Conservation (phyloP, 495 filamentous ascomycete genomes). For the Penicillium waksmanii region DNA sequence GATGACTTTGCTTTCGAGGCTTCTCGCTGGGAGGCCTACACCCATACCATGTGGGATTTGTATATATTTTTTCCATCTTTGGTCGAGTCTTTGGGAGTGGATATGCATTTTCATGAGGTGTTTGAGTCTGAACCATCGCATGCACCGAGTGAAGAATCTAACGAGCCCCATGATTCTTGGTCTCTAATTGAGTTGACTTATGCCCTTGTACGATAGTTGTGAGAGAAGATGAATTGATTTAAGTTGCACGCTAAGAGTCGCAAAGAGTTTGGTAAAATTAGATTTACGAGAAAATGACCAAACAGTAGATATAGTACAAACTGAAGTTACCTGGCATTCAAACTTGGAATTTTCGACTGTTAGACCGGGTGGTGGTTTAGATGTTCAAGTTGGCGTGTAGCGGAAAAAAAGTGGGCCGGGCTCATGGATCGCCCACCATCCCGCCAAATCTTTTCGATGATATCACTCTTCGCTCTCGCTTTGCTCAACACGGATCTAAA, state of each 20-base stretch:
- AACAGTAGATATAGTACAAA: background rate
- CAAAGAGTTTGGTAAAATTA: background rate
- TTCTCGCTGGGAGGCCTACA: conserved; percentile 20
- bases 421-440: conserved; percentile 14
- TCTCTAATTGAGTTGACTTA: background rate
- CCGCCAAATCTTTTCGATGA: conserved; percentile 20
- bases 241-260: background rate
- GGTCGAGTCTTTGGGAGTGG: background rate
- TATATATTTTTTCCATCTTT: conserved; percentile 25
- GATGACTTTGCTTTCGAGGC: conserved; percentile 11
- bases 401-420: conserved; percentile 21
- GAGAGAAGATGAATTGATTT: conserved; percentile 3
- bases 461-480: conserved; percentile 8
- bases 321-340: no score
- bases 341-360: no score
- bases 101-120: background rate
- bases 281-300: background rate
- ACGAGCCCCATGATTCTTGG: background rate
- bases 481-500: background rate
- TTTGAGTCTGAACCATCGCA: conserved; percentile 4
- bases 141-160: conserved; percentile 3
- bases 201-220: conserved; percentile 6
- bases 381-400: background rate
- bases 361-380: no score
- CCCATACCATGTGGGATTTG: conserved; percentile 24